phyloP scores from a whole-genome alignment of 768 basidiomycete genomes.

The Collybia mongolica region DNA sequence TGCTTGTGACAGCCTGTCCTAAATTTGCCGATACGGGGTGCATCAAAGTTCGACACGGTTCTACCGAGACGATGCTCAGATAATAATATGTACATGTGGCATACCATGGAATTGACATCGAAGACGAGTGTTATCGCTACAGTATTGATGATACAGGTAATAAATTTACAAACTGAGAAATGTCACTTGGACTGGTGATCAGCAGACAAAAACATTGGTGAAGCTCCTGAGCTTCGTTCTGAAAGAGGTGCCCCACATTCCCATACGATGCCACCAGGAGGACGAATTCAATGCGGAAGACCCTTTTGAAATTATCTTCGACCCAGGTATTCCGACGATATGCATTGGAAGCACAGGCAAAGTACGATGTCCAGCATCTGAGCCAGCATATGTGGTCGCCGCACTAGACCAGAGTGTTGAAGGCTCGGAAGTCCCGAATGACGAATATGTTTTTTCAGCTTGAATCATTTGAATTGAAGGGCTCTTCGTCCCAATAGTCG shows the following conservation, averaged over 20 bases:
- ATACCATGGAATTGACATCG: too few relatives aligned
- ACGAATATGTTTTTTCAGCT: constrained; percentile 33
- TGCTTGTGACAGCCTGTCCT: constrained; percentile 1
- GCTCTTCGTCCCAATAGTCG: constrained; percentile 21
- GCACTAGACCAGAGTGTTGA: constrained; percentile 29
- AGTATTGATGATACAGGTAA: too few relatives aligned
- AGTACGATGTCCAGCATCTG: constrained; percentile 19
- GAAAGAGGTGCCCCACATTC: constrained; percentile 15
- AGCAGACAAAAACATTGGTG: constrained; percentile 11
- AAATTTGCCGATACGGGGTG: neutral
- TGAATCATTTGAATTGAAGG: constrained; percentile 25
- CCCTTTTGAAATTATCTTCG: neutral
- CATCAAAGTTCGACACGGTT: too few relatives aligned
- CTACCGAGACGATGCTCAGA: too few relatives aligned
- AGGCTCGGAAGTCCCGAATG: constrained; percentile 25
- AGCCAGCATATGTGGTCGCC: constrained; percentile 16
- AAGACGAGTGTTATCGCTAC: too few relatives aligned
- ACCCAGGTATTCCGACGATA: constrained; percentile 1
- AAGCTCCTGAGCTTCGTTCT: constrained; percentile 21
- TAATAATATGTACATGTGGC: too few relatives aligned
- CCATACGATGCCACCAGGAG: constrained; percentile 17
- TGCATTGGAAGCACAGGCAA: constrained; percentile 19
- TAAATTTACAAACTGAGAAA: too few relatives aligned
- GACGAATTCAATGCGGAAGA: neutral
- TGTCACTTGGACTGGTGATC: neutral